Base-by-base conservation (phyloP, 75 land plant genomes). In the Picea sitchensis region DNA sequence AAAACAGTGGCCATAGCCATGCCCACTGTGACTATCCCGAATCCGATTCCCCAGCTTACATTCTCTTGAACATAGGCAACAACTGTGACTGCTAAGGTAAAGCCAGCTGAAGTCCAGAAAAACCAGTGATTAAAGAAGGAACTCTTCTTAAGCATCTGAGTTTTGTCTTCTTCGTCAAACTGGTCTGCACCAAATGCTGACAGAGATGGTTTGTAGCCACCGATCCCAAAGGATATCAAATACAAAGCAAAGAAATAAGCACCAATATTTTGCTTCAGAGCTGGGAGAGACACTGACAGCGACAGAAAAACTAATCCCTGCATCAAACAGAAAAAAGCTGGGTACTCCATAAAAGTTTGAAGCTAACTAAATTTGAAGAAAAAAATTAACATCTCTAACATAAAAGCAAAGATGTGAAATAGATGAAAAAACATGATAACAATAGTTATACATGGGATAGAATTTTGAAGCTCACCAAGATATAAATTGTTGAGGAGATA, bases 231-330 rank as follows among this genome's bases (percentile, higher is more conserved):
- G 4, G 87, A 86, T 23, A 86, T 58, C 32, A 90, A 75, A 80
- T 91, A 95, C 15, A 95, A 72, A 26, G 92, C 89, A 2, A 84
- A 8, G 77, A 91, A 91, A 83, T 93, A 90, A 62, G 90, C 72
- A 12, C 80, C 81, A 72, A 88, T 80, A 59, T 92, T 95, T 20
- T 94, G 91, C 75, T 78, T 90, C 32, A 92, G 76, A 63, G 63
- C n/a, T 21, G 95, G 95, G 11, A 92, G 63, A 1, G 85, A 68
- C 57, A 86, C 82, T 2, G 91, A 90, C 80, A 90, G 58, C 11
- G 86, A 88, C 73, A 94, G 58, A 30, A 92, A 80, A 54, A 58
- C 13, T 76, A 90, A 59, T 7, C 96, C 96, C 95, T 92, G 90
- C 65, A 56, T 12, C 3, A 3, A 36, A 36, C 3, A 36, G 38